phyloP scores from a whole-genome alignment of 176 grass and related monocot genomes.

The Stipa capillata region DNA sequence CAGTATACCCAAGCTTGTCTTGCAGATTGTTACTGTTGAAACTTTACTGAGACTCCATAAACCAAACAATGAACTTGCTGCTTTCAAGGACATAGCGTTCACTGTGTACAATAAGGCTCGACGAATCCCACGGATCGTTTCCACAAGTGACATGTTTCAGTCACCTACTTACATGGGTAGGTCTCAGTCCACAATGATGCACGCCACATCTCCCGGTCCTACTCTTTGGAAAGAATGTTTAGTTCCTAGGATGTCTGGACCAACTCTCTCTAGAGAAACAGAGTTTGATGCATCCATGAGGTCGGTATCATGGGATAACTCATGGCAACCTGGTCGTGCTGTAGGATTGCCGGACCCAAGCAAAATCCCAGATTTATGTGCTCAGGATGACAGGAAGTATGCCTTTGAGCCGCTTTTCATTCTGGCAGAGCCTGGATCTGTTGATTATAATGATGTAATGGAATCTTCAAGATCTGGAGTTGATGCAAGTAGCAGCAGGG shows the following conservation, averaged over 20 bases:
- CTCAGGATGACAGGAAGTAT: constrained; percentile 77
- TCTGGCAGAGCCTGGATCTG: constrained; percentile 72
- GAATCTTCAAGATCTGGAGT: constrained; percentile 62
- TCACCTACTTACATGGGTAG: constrained; percentile 57
- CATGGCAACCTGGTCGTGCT: constrained; percentile 65
- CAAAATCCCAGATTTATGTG: constrained; percentile 57
- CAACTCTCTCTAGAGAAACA: constrained; percentile 66
- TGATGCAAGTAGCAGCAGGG: constrained; percentile 44
- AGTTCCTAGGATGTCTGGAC: constrained; percentile 69
- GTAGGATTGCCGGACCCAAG: constrained; percentile 54
- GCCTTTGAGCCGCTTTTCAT: constrained; percentile 97
- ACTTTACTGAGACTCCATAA: constrained; percentile 69
- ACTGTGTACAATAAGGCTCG: constrained; percentile 94
- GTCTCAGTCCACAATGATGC: constrained; percentile 80
- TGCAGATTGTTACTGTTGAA: constrained; percentile 90
- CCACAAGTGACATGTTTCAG: constrained; percentile 67
- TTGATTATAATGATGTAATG: constrained; percentile 42
- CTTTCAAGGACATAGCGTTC: constrained; percentile 97
- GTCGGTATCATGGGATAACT: constrained; percentile 75
- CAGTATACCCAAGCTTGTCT: constrained; percentile 81
- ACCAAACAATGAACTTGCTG: constrained; percentile 70
- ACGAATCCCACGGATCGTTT: constrained; percentile 51
- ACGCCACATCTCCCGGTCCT: constrained; percentile 59
- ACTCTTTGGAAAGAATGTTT: constrained; percentile 91
- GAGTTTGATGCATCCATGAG: constrained; percentile 86